Conservation (phyloP, 2,329 filamentous ascomycete species). For the Ascochyta pisi region DNA sequence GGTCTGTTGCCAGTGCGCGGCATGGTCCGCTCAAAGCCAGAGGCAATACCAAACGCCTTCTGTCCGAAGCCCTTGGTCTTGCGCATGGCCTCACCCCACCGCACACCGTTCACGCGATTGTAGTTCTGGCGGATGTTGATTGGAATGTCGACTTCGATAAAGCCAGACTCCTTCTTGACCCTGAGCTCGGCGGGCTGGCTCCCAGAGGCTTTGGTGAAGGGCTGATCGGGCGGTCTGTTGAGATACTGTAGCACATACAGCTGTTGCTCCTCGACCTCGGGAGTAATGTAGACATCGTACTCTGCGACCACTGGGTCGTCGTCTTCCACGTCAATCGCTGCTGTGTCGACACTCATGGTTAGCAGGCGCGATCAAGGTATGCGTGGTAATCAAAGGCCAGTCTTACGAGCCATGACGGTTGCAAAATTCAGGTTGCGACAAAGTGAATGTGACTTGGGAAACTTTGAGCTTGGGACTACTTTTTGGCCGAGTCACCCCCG, state of each 20-base stretch:
- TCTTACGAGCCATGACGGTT: constrained; percentile 39
- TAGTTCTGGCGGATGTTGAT: constrained; percentile 75
- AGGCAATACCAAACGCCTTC: constrained; percentile 55
- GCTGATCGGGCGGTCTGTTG: constrained; percentile 71
- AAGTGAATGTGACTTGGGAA: constrained; percentile 10
- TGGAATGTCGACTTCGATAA: constrained; percentile 92
- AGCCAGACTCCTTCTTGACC: constrained; percentile 80
- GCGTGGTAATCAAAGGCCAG: constrained; percentile 8
- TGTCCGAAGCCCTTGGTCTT: constrained; percentile 56
- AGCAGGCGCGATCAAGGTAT: neutral
- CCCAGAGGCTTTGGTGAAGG: constrained; percentile 62
- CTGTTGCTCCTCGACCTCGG: constrained; percentile 63
- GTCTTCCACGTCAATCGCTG: constrained; percentile 44
- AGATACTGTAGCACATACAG: constrained; percentile 86
- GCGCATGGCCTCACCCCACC: constrained; percentile 79
- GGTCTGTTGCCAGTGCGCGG: constrained; percentile 37
- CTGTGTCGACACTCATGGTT: constrained; percentile 17
- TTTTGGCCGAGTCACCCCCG: constrained; percentile 1
- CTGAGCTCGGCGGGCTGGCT: constrained; percentile 74
- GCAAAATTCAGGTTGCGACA: constrained; percentile 14
- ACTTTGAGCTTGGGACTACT: neutral
- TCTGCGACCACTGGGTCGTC: constrained; percentile 59
- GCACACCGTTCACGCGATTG: constrained; percentile 80
- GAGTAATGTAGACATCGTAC: constrained; percentile 89
- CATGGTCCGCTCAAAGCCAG: constrained; percentile 51